phyloP scores from a whole-genome alignment of 257 asterid species.

The Cinchona pubescens region DNA sequence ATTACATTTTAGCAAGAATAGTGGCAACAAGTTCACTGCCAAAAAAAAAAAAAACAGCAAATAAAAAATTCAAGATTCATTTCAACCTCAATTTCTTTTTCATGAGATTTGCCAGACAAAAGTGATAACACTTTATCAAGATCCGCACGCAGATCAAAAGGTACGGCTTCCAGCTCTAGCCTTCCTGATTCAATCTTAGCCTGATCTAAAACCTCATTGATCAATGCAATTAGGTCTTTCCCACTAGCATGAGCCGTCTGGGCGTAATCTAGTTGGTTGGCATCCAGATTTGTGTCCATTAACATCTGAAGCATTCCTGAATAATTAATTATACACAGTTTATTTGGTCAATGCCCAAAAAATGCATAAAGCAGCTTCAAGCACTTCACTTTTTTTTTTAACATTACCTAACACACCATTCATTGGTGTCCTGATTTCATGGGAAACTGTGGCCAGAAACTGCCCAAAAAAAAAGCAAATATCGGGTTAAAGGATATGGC shows the following conservation, averaged over 20 bases:
- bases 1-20: conserved; percentile 18
- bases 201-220: conserved; percentile 73
- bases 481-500: neutral
- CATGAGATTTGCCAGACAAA: conserved; percentile 57
- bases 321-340: conserved; percentile 10
- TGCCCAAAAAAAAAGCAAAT: conserved; percentile 22
- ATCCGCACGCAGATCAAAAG: conserved; percentile 59
- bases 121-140: conserved; percentile 65
- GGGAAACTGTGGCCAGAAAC: conserved; percentile 82
- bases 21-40: conserved; percentile 1
- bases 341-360: conserved; percentile 10
- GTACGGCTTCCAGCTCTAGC: conserved; percentile 67
- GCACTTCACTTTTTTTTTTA: conserved; percentile 10
- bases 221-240: conserved; percentile 60
- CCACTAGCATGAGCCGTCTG: conserved; percentile 68
- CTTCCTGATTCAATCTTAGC: conserved; percentile 82
- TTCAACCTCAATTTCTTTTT: conserved; percentile 62
- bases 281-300: conserved; percentile 66
- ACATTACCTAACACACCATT: conserved; percentile 75
- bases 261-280: conserved; percentile 60
- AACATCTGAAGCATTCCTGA: conserved; percentile 84
- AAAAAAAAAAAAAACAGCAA: neutral
- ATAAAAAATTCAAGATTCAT: conserved; percentile 3
- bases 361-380: conserved; percentile 8
- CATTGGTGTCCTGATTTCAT: conserved; percentile 88